Evolutionary conservation across 2,329 filamentous ascomycete genomes (phyloP).

Genomic region (Aspergillus felis): DNA sequence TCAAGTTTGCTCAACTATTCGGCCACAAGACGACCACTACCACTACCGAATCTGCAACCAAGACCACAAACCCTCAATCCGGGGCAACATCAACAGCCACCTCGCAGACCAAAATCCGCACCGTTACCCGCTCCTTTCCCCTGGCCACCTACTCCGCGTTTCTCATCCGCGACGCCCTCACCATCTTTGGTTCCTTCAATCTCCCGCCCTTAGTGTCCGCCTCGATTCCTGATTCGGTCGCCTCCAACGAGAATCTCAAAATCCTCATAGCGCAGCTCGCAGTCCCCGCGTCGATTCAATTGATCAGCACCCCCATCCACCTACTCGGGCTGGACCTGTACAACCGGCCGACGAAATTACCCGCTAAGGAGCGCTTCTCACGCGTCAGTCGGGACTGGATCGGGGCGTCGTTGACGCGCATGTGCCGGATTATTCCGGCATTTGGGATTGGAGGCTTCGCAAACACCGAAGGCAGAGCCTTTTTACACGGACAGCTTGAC

Average conservation of each 20-base stretch:
- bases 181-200: conserved; percentile 60
- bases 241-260: conserved; percentile 74
- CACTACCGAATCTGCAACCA: neutral
- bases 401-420: conserved; percentile 66
- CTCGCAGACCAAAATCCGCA: conserved; percentile 17
- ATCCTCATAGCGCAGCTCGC: conserved; percentile 80
- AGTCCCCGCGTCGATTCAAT: conserved; percentile 71
- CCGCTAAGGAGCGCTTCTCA: conserved; percentile 54
- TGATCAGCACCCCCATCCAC: conserved; percentile 77
- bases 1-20: conserved; percentile 76
- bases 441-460: conserved; percentile 86
- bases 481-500: conserved; percentile 26
- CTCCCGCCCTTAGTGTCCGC: conserved; percentile 31
- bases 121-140: conserved; percentile 42
- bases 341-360: conserved; percentile 55
- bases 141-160: conserved; percentile 57
- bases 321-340: conserved; percentile 80
- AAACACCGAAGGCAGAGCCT: conserved; percentile 52
- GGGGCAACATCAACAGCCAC: conserved; percentile 3
- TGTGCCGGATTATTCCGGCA: conserved; percentile 79
- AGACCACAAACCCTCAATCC: conserved; percentile 2
- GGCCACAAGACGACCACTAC: conserved; percentile 19
- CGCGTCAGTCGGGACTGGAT: conserved; percentile 70
- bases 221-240: conserved; percentile 68
- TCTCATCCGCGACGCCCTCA: conserved; percentile 73